Evolutionary conservation across 306 rosid species (phyloP), one percentile per base, ranked within the genome.

Genomic region (Dryas octopetala): DNA sequence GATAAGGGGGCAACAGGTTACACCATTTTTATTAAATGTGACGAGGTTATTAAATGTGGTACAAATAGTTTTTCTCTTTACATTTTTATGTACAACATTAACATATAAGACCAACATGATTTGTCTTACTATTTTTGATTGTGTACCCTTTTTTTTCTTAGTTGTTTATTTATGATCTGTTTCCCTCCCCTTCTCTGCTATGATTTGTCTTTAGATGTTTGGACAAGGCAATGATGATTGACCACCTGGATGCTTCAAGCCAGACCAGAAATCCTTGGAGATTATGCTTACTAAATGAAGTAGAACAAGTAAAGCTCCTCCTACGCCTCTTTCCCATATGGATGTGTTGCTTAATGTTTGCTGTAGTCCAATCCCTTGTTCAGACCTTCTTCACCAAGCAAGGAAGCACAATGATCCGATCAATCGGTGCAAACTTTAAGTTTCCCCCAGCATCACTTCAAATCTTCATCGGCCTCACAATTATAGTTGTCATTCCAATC

Each of bases 401-500:
- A 87, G 97, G 92, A 12, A 83, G 79, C 71, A 91, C 95, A 5
- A 17, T 91, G 83, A 4, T 38, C 74, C 87, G 88, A 19, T 79
- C 91, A 3, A 61, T 91, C 6, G 92, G 92, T 7, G 65, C 90
- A 16, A 67, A 76, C 68, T 88, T 89, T 8, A 68, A 86, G 23
- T 17, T 89, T 66, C 91, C 97, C 2, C 92, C 90, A 0, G 97
- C 95, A 3, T 87, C 94, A 16, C 88, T 91, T 1, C 94, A 78
- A 47, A 84, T 89, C 72, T 72, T 91, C 5, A 71, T 78, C 2
- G 92, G 91, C 49, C 6, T 91, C 63, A 66, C 86, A 32, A 83
- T 87, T 76, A 75, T 89, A 10, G 13, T 81, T 1, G 69, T 74
- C 0, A 75, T 91, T 1, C 92, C 88, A 1, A 15, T 84, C 46